These are phyloP conservation scores for Odonthalia washingtoniensis DNA, from an alignment of 31 red algal genomes.

Conservation along the genomic window DNA sequence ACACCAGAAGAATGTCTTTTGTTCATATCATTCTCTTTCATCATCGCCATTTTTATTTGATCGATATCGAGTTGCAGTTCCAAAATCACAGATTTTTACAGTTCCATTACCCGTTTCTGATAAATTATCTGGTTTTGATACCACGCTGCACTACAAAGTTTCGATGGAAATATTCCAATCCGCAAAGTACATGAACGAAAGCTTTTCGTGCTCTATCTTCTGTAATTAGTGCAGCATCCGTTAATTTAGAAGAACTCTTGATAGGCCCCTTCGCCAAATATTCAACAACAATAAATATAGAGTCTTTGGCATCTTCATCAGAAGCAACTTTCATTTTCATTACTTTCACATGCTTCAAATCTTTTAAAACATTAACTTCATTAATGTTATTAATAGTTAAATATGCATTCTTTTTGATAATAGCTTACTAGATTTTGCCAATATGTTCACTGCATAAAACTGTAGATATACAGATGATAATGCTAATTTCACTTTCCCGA, in stretches of 20 bases:
- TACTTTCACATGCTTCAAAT: conserved; percentile 82
- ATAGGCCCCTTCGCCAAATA: conserved; percentile 88
- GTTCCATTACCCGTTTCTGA: conserved; percentile 81
- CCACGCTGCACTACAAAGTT: conserved; percentile 92
- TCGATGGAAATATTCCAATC: conserved; percentile 88
- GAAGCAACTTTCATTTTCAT: conserved; percentile 64
- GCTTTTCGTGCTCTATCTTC: conserved; percentile 81
- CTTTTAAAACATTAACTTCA: conserved; percentile 75
- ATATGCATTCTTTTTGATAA: conserved; percentile 58
- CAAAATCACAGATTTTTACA: conserved; percentile 96
- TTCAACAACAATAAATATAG: conserved; percentile 80
- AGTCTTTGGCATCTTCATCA: conserved; percentile 55
- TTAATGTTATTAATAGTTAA: conserved; percentile 63
- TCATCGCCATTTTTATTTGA: conserved; percentile 43
- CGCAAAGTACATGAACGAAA: conserved; percentile 81
- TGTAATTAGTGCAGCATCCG: conserved; percentile 67
- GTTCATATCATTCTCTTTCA: conserved; percentile 47
- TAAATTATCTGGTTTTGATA: conserved; percentile 97
- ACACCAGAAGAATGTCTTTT: conserved; percentile 73
- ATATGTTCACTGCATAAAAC: conserved; percentile 94
- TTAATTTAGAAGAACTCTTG: conserved; percentile 77
- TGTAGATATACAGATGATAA: conserved; percentile 72
- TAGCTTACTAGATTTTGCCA: conserved; percentile 75
- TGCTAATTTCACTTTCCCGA: conserved; percentile 93
- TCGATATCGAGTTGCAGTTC: conserved; percentile 75